These are phyloP conservation scores for Wickerhamiella alocasiicola DNA, from an alignment of 805 yeast genomes.

Conservation along the genomic window DNA sequence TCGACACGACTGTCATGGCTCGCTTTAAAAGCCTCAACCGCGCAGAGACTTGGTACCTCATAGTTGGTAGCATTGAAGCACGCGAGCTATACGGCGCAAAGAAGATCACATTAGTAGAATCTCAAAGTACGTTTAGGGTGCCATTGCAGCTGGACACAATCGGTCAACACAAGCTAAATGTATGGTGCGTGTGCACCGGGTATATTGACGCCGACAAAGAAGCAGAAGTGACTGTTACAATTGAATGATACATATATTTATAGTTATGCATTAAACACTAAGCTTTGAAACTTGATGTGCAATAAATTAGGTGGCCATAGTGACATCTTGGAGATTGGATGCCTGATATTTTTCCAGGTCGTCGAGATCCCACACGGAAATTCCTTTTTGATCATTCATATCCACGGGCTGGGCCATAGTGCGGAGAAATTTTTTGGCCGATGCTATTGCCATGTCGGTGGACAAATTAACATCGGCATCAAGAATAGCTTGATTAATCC, in stretches of 20 bases:
- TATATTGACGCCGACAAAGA: conserved; percentile 91
- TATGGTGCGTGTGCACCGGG: conserved; percentile 87
- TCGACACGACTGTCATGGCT: background rate
- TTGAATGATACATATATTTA: background rate
- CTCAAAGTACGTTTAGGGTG: conserved; percentile 34
- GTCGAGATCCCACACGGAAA: conserved; percentile 79
- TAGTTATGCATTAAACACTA: background rate
- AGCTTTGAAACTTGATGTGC: too few relatives aligned
- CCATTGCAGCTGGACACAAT: conserved; percentile 40
- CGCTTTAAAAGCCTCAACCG: background rate
- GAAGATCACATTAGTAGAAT: conserved; percentile 43
- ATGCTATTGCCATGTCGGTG: conserved; percentile 94
- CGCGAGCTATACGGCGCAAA: conserved; percentile 62
- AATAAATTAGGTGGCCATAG: too few relatives aligned
- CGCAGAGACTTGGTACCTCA: conserved; percentile 56
- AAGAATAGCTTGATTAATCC: conserved; percentile 88
- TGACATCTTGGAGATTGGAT: too few relatives aligned
- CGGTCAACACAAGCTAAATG: conserved; percentile 38
- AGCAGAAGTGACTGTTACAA: conserved; percentile 7
- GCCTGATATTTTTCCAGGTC: conserved; percentile 20
- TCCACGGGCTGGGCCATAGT: conserved; percentile 90
- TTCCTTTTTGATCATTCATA: conserved; percentile 83
- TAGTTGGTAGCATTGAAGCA: conserved; percentile 53
- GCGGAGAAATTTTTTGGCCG: conserved; percentile 82
- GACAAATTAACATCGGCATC: conserved; percentile 89